phyloP scores from a whole-genome alignment of 2,329 filamentous ascomycete genomes.

The Cordyceps cateniannulata region DNA sequence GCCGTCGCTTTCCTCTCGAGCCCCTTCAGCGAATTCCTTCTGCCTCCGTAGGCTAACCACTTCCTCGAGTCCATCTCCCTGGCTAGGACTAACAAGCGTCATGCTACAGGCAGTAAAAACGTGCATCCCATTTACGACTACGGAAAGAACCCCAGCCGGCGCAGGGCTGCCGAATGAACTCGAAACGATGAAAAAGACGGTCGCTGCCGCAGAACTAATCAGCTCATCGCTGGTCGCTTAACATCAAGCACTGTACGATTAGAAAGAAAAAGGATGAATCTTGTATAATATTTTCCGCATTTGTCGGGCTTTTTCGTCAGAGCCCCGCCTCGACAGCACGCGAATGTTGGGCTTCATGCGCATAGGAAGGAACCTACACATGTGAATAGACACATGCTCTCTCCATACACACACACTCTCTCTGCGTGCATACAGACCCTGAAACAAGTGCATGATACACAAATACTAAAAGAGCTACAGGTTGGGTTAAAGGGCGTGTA shows the following conservation, averaged over 20 bases:
- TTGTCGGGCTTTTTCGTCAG: not conserved
- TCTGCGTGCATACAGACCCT: not conserved
- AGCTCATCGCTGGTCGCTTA: not conserved
- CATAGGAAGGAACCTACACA: not conserved
- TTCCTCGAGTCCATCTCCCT: not conserved
- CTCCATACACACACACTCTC: not conserved
- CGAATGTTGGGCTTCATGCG: not conserved
- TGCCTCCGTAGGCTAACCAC: constrained; percentile 50
- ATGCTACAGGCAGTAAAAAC: constrained; percentile 9
- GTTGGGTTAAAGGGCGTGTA: not conserved
- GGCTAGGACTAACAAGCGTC: not conserved
- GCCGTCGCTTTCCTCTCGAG: constrained; percentile 62
- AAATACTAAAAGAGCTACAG: not conserved
- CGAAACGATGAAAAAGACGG: not conserved
- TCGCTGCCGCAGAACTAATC: not conserved
- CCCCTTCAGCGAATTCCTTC: constrained; percentile 59
- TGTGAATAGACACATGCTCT: not conserved
- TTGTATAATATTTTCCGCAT: constrained; percentile 9
- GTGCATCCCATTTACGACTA: not conserved
- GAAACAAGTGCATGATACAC: not conserved
- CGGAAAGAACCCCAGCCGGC: not conserved
- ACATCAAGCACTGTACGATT: constrained; percentile 4
- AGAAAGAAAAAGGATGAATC: not conserved
- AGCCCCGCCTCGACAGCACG: not conserved
- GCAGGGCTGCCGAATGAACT: not conserved